phyloP scores from a whole-genome alignment of 495 filamentous ascomycete species.

The Podospora tetraspora region DNA sequence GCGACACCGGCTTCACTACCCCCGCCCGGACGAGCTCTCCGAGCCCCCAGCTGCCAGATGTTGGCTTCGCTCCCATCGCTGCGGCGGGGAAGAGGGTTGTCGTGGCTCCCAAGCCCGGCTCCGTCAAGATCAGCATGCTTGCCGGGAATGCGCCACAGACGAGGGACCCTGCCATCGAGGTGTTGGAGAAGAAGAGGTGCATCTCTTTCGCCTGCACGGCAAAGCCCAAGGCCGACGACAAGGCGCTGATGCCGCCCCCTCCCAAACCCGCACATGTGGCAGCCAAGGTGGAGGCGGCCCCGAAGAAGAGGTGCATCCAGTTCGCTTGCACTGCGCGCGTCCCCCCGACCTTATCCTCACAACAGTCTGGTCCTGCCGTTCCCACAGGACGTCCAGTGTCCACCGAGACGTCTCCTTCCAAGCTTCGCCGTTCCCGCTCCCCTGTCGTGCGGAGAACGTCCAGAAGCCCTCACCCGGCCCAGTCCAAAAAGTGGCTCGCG shows the following conservation, averaged over 20 bases:
- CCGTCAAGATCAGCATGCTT: conserved; percentile 11
- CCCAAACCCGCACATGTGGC: conserved; percentile 20
- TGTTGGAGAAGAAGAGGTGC: conserved; percentile 61
- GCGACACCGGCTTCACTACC: conserved; percentile 87
- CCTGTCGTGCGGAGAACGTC: conserved; percentile 36
- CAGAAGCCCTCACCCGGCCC: conserved; percentile 30
- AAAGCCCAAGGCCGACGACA: conserved; percentile 34
- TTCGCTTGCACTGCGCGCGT: conserved; percentile 42
- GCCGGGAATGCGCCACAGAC: conserved; percentile 14
- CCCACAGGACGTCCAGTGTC: conserved; percentile 19
- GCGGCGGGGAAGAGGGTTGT: conserved; percentile 7
- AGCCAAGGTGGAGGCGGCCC: conserved; percentile 27
- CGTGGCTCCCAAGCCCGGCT: neutral
- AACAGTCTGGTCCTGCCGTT: conserved; percentile 12
- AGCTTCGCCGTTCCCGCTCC: conserved; percentile 47
- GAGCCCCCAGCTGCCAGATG: conserved; percentile 65
- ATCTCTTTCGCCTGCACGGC: conserved; percentile 85
- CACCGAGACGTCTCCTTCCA: conserved; percentile 29
- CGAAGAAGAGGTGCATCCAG: conserved; percentile 44
- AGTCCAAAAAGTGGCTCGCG: conserved; percentile 42
- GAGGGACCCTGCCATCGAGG: conserved; percentile 30
- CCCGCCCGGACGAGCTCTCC: conserved; percentile 82
- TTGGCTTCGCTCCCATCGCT: conserved; percentile 24
- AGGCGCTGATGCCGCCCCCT: conserved; percentile 24
- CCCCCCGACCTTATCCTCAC: conserved; percentile 8